Conservation (phyloP, 306 rosid genomes). For the Cajanus cajan region DNA sequence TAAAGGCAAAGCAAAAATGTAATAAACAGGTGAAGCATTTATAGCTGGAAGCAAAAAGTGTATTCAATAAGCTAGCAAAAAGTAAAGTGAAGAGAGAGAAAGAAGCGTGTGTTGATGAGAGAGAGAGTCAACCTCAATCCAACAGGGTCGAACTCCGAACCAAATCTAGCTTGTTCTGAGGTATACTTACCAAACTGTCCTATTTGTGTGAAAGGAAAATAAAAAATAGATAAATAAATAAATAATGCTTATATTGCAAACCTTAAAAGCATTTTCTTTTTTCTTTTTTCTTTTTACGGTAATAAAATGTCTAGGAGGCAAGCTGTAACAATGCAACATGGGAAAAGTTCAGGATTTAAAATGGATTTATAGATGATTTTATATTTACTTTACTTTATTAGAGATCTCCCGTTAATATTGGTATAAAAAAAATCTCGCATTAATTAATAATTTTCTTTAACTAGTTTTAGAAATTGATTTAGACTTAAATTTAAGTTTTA, state of each 20-base stretch:
- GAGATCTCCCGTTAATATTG: no score
- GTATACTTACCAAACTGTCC: slow-evolving; percentile 47
- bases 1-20: slow-evolving; percentile 59
- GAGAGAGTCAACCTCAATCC: slow-evolving; percentile 47
- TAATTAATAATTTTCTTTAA: no score
- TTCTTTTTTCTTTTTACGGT: background rate
- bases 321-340: no score
- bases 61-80: slow-evolving; percentile 40
- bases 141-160: slow-evolving; percentile 35
- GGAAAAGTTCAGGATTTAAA: no score
- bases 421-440: no score
- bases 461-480: no score
- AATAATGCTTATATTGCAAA: background rate
- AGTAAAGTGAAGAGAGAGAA: slow-evolving; percentile 30
- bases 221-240: background rate
- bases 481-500: no score
- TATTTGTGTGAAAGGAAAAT: background rate
- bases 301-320: no score
- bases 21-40: slow-evolving; percentile 47
- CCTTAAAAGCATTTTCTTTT: background rate
- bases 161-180: slow-evolving; percentile 36
- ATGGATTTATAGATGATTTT: no score
- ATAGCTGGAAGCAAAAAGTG: slow-evolving; percentile 46
- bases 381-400: no score
- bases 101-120: background rate